Evolutionary conservation across 768 basidiomycete genomes (phyloP), one percentile per base, ranked within the genome.

Genomic region (Pleurotus eryngii): DNA sequence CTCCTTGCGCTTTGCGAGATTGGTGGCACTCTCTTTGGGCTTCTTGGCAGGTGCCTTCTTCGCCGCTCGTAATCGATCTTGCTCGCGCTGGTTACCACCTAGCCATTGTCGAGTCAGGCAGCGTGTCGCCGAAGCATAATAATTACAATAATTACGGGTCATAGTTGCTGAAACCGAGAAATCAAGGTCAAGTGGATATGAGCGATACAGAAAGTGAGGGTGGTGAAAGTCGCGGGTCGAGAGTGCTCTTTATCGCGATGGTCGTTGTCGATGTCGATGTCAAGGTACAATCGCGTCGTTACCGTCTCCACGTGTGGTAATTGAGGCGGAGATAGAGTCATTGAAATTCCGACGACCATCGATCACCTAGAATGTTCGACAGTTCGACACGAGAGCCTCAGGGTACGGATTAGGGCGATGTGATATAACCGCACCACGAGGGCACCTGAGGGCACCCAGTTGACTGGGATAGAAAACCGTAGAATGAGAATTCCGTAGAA

Each of bases 71-170:
- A 73, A 71, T 61, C 90, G 88, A 70, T 87, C 90, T 70, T 73
- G 78, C 5, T 92, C 90, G 53, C 90, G 82, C 70, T 92, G 90
- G 68, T 92, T 90, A 63, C 90, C 90, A 65, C 90, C 90, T 92
- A 64, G 37, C 8, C 9, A 35, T 35, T 8, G 30, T 35, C 30
- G 64, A 61, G 60, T 18, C 14, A 58, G n/a, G 40, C 50, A 43
- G 60, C 40, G 49, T 42, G 46, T 46, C 50, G 42, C 58, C 40
- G 51, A 40, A n/a, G 60, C 43, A 48, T 24, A 57, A 45, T 9
- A 57, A 45, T 9, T 35, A 35, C 30, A 50, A 49, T 53, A 57
- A 82, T 71, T 71, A 83, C 84, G 77, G 62, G 84, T 86, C 83
- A 85, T 84, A 46, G 58, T 66, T 48, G 63, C 57, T 35, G 61